Conservation (phyloP, 2,329 filamentous ascomycete genomes). For the Hypocrella siamensis region DNA sequence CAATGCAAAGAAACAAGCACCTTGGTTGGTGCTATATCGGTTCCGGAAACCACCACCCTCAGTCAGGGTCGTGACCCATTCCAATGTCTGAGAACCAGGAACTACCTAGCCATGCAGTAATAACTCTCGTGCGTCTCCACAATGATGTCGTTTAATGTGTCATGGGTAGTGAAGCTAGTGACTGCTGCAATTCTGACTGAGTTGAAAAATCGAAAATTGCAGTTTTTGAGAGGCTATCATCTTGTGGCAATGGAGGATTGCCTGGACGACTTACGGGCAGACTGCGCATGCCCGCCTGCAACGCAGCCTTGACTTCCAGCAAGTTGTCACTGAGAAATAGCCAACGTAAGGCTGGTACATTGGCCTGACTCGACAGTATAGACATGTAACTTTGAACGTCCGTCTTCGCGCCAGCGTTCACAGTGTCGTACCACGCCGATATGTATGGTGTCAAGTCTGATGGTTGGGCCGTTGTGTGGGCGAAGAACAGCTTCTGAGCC, state of each 20-base stretch:
- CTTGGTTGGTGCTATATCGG: no score
- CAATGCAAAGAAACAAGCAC: no score
- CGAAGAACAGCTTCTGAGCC: slow-evolving; percentile 68
- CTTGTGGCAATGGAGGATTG: slow-evolving; percentile 45
- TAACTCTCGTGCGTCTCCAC: no score
- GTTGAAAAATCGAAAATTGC: slow-evolving; percentile 20
- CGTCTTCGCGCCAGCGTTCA: slow-evolving; percentile 63
- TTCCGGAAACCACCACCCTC: no score
- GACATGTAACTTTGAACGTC: slow-evolving; percentile 50
- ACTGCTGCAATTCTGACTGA: slow-evolving; percentile 7
- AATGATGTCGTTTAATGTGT: no score
- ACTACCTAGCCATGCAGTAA: no score
- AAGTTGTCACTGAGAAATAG: slow-evolving; percentile 75
- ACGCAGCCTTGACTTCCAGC: slow-evolving; percentile 49
- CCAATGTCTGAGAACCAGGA: no score
- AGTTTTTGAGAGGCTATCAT: slow-evolving; percentile 21
- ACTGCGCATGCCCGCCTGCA: slow-evolving; percentile 45
- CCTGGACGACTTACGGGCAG: slow-evolving; percentile 51
- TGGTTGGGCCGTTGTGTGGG: slow-evolving; percentile 42
- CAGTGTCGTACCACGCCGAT: slow-evolving; percentile 61
- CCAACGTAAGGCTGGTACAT: slow-evolving; percentile 35
- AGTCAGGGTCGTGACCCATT: no score
- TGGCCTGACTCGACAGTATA: slow-evolving; percentile 34
- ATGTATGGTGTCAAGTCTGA: slow-evolving; percentile 45
- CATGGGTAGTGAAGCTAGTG: no score